These are phyloP conservation scores for Withania somnifera DNA, from an alignment of 305 asterid species.

Conservation along the genomic window DNA sequence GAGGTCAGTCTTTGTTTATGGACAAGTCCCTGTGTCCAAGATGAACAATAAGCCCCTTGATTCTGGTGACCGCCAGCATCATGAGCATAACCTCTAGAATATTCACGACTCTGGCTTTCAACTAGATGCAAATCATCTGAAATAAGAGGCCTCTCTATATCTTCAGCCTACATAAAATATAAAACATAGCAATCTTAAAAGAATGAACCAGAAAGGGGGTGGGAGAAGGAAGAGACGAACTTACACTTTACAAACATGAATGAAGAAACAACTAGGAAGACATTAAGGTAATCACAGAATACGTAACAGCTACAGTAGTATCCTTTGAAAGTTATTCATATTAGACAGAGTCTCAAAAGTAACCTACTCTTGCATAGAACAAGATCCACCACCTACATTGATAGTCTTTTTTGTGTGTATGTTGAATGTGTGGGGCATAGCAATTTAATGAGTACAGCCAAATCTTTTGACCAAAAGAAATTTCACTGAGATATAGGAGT, in stretches of 20 bases:
- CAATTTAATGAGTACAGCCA: not conserved
- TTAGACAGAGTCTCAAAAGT: not conserved
- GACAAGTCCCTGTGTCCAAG: constrained; percentile 30
- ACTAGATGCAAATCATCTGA: constrained; percentile 40
- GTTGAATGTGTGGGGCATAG: not conserved
- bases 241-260: not conserved
- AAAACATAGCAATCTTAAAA: constrained; percentile 9
- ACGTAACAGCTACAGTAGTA: not conserved
- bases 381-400: not conserved
- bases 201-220: constrained; percentile 4
- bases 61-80: constrained; percentile 34
- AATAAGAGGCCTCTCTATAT: constrained; percentile 79
- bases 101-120: constrained; percentile 36
- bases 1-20: constrained; percentile 42
- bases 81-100: constrained; percentile 25
- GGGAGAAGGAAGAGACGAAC: not conserved
- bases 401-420: not conserved
- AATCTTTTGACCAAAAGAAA: not conserved
- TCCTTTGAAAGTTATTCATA: not conserved
- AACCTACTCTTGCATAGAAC: not conserved
- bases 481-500: not conserved
- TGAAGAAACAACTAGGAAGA: not conserved
- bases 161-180: constrained; percentile 52
- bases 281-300: not conserved
- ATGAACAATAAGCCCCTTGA: constrained; percentile 30